Conservation (phyloP, 1,284 basidiomycete genomes). For the Ceratobasidium theobromae region DNA sequence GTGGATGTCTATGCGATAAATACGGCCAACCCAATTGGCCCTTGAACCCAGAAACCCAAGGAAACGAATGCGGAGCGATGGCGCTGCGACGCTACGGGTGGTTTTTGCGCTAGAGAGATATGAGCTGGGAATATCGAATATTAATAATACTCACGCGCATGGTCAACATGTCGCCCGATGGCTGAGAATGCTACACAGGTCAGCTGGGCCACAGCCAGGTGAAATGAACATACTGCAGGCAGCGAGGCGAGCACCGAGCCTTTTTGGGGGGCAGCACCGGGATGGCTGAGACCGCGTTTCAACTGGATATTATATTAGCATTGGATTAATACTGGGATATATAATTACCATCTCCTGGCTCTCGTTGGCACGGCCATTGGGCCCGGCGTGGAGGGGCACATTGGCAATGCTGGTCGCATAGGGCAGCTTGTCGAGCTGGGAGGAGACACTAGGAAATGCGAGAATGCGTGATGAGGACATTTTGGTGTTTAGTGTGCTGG, state of each 20-base stretch:
- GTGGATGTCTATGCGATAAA: conserved; percentile 22
- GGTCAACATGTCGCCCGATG: conserved; percentile 2
- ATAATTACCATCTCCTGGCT: conserved; percentile 30
- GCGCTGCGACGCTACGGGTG: conserved; percentile 19
- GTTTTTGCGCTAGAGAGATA: no score
- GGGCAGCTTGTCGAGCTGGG: conserved; percentile 29
- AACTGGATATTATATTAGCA: background rate
- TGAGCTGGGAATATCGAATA: no score
- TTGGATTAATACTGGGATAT: background rate
- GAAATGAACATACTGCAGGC: background rate
- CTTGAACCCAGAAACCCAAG: conserved; percentile 26
- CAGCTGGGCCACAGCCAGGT: background rate
- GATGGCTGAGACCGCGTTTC: background rate
- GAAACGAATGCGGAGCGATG: conserved; percentile 12
- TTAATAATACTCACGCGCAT: no score
- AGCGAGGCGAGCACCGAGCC: background rate
- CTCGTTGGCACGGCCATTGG: conserved; percentile 22
- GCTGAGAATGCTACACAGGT: background rate
- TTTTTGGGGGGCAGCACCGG: background rate
- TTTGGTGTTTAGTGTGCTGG: no score
- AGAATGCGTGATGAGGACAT: conserved; percentile 26
- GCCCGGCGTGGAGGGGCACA: conserved; percentile 32
- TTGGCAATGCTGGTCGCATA: conserved; percentile 32
- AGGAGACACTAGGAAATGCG: conserved; percentile 32
- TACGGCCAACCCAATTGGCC: conserved; percentile 18